Evolutionary conservation across 148 eudicot species (phyloP).

Genomic region (Spergularia bocconei): DNA sequence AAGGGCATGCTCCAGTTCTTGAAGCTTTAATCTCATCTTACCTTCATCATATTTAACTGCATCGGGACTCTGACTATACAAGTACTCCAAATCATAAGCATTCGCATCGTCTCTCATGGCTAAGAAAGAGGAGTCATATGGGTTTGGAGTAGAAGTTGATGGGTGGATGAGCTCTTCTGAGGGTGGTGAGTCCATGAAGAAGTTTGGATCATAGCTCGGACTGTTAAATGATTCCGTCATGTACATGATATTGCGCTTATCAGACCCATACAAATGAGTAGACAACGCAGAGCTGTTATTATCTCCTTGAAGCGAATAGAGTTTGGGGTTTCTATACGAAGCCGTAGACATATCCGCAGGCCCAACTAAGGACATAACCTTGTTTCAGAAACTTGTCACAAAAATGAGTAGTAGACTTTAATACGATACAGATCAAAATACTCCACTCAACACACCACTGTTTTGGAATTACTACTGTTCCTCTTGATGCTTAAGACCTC

Average conservation of each 20-base stretch:
- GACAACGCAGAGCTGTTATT: conserved; percentile 32
- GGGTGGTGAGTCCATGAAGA: conserved; percentile 70
- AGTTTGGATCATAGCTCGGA: conserved; percentile 51
- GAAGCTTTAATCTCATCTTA: conserved; percentile 69
- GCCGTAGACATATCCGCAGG: conserved; percentile 37
- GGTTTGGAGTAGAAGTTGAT: conserved; percentile 26
- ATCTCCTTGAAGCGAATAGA: conserved; percentile 32
- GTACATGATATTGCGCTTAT: conserved; percentile 40
- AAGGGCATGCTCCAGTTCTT: conserved; percentile 82
- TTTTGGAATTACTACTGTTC: not conserved
- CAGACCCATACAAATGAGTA: conserved; percentile 41
- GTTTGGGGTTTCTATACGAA: conserved; percentile 41
- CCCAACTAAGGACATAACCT: conserved; percentile 37
- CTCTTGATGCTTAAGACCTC: conserved; percentile 4
- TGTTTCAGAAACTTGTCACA: conserved; percentile 8
- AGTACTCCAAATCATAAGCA: conserved; percentile 39
- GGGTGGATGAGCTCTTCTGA: conserved; percentile 56
- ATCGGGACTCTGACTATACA: conserved; percentile 44
- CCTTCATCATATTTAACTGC: conserved; percentile 51
- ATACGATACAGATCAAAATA: not conserved
- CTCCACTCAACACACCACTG: not conserved
- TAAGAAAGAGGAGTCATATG: conserved; percentile 28
- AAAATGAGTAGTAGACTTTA: not conserved
- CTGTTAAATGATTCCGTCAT: conserved; percentile 44
- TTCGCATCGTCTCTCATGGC: conserved; percentile 16